Evolutionary conservation across 257 asterid species (phyloP), one percentile per base, ranked within the genome.

Genomic region (Gentiana macrophylla): DNA sequence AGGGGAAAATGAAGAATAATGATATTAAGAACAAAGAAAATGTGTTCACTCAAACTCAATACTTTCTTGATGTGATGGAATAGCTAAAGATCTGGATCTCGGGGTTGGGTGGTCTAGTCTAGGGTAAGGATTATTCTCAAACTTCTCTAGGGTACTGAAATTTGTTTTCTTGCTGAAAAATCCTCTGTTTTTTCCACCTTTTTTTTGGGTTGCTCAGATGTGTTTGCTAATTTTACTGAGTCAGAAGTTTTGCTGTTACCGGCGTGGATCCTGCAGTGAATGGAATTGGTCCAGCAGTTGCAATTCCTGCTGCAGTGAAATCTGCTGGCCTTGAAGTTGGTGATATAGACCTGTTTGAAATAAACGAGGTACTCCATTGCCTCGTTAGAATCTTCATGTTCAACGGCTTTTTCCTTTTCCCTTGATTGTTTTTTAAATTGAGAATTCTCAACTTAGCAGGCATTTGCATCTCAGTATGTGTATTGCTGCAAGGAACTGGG

Each of bases 231-330:
- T 41, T 7, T 10, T 10, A 55, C 58, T 50, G 41, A 8, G 69
- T 61, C 63, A 89, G 97, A 89, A 80, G 97, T 68, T 86, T 90
- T 68, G 82, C 94, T 63, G 95, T 83, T 53, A 84, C 81, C 50
- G 97, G 97, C 32, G 97, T 90, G 74, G 97, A 86, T 53, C 97
- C 97, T 50, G 88, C 89, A n/a, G 89, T 90, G 38, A 90, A 84
- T 94, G 97, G 97, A 44, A 73, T 90, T 7, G 97, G 97, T 37
- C 97, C 97, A 5, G 94, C 96, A 15, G 83, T 82, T 55, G 94
- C 97, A 56, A 90, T 90, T 69, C 97, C 97, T 33, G 91, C 90
- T 50, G 96, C 97, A 9, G 86, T 77, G 50, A 86, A 90, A 71
- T 75, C 94, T 66, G 97, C 97, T 55, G 90, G 94, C 56, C 94